Percentiles rank a stretch among this genome's conserved stretches.
Evolutionary conservation across 441 rosid species (phyloP).

Genomic region (Adansonia rubrostipa): DNA sequence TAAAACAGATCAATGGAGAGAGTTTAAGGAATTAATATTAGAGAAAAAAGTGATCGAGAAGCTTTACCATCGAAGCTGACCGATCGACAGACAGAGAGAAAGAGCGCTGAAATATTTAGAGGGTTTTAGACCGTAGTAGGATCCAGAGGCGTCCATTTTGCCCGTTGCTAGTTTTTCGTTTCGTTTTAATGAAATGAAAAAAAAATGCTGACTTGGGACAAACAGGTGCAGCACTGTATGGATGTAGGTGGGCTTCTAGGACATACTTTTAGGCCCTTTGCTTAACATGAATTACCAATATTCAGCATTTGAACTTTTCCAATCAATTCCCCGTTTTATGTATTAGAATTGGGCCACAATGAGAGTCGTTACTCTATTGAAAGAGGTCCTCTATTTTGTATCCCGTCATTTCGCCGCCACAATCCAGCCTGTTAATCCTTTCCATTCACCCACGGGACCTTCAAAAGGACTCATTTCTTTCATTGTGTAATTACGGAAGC

Average conservation of each 20-base stretch:
- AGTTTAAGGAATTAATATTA: background rate
- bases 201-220: no score
- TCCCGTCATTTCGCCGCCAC: background rate
- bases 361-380: background rate
- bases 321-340: background rate
- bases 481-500: no score
- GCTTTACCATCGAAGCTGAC: slow-evolving; percentile 21
- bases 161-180: no score
- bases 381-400: no score
- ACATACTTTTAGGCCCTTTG: background rate
- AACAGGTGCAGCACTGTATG: no score
- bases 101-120: no score
- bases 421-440: background rate
- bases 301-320: background rate
- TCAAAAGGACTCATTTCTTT: no score
- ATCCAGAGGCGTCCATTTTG: no score
- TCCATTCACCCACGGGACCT: no score
- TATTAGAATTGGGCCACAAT: background rate
- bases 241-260: no score
- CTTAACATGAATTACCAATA: background rate
- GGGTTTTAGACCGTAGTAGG: background rate
- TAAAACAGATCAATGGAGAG: background rate
- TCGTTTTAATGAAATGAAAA: no score
- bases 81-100: no score
- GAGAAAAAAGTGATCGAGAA: background rate